Conservation (phyloP, 2,329 filamentous ascomycete species). For the Hymenoscyphus fraxineus region DNA sequence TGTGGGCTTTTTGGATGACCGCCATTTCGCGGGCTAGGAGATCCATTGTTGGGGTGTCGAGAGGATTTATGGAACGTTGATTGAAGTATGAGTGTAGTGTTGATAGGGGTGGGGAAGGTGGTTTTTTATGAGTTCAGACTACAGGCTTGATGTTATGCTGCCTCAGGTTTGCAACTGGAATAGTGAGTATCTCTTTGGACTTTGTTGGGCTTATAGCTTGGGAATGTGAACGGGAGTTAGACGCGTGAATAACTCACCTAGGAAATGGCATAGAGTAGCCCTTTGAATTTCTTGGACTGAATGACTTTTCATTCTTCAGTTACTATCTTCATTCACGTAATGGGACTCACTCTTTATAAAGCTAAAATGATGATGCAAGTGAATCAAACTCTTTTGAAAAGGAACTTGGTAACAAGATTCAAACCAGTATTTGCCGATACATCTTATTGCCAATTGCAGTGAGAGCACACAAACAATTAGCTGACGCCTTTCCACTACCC, state of each 20-base stretch:
- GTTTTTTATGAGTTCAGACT: neutral
- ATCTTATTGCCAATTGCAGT: neutral
- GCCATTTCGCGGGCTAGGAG: neutral
- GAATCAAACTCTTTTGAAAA: neutral
- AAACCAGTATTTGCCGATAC: neutral
- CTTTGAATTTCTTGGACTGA: neutral
- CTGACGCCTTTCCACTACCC: neutral
- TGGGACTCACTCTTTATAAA: neutral
- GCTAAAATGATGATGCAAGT: neutral
- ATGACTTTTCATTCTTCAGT: no score
- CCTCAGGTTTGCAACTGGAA: no score
- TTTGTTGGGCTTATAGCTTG: neutral
- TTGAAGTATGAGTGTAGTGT: neutral
- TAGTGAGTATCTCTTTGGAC: neutral
- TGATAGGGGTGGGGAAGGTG: neutral
- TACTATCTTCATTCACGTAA: no score
- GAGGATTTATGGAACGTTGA: neutral
- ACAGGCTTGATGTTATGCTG: neutral
- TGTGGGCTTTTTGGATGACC: neutral
- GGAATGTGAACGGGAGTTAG: neutral
- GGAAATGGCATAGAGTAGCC: neutral
- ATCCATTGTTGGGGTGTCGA: neutral
- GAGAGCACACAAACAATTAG: neutral
- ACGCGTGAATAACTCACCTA: neutral
- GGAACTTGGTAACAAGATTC: neutral